Conservation (phyloP, 140 eudicot species). For the Anethum foeniculum region DNA sequence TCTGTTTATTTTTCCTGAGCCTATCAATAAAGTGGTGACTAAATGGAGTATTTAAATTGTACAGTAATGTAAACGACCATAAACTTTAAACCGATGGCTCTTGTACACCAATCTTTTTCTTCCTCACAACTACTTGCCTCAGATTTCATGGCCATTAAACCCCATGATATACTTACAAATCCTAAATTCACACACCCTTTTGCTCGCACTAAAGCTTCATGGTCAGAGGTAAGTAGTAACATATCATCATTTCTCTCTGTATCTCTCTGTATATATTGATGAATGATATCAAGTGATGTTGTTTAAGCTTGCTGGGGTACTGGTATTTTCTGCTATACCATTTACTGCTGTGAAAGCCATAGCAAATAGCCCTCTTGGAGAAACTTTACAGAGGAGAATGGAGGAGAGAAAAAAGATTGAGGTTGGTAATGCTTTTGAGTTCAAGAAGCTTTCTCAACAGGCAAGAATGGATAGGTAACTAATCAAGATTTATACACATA, state of each 20-base stretch:
- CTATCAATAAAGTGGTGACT: too few species aligned
- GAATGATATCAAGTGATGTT: background rate
- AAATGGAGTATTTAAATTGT: too few species aligned
- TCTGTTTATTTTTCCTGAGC: too few species aligned
- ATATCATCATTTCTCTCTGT: background rate
- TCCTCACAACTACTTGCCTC: background rate
- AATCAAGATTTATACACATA: background rate
- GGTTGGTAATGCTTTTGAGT: conserved; percentile 32
- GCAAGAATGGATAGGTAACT: conserved; percentile 63
- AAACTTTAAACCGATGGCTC: background rate
- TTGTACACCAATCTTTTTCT: background rate
- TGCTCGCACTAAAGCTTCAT: conserved; percentile 1
- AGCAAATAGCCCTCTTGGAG: conserved; percentile 87
- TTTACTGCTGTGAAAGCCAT: conserved; percentile 91
- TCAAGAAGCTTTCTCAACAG: conserved; percentile 28
- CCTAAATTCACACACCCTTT: conserved; percentile 6
- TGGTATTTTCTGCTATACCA: conserved; percentile 91
- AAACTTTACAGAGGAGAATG: conserved; percentile 54
- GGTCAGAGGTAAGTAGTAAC: background rate
- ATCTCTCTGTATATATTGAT: background rate
- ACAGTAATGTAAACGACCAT: background rate
- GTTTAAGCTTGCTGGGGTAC: conserved; percentile 72
- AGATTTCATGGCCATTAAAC: background rate
- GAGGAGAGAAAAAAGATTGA: conserved; percentile 49
- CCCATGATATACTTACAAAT: background rate